Evolutionary conservation across 1,284 basidiomycete species (phyloP), one percentile per base, ranked within the genome.

Genomic region (Trichosporon inkin): DNA sequence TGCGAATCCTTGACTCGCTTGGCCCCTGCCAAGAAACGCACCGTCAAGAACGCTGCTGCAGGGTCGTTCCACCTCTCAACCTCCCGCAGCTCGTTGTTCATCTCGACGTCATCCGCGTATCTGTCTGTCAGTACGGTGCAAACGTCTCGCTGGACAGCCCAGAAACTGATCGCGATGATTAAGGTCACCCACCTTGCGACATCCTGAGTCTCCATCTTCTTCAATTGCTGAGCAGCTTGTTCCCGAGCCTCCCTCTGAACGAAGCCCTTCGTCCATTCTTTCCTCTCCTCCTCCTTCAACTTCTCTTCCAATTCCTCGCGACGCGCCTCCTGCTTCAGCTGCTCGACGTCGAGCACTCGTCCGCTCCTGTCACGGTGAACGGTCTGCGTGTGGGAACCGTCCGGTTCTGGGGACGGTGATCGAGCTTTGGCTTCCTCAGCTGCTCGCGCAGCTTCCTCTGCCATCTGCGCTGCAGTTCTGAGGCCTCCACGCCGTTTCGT

Each of bases 261-360:
- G 35, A 96, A 72, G 22, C 96, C 96, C 77, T 94, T 97, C 0
- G 89, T 90, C 96, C 96, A 99, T 73, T 94, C 89, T 87, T 93
- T 89, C 80, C 92, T 92, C 75, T 87, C 83, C 56, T 87, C 88
- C 71, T 93, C 90, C 74, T 86, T 87, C 77, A 92, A 87, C 74
- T 91, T 86, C 62, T 83, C 80, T 72, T 90, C 88, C 24, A 88
- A 82, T 72, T 92, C 90, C 72, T 84, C 77, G 65, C 85, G 79
- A 52, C 87, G 87, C 37, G 90, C 89, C 68, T 94, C 91, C 16
- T 88, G 92, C 54, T 84, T 84, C 39, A 88, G 88, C 0, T 88
- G 84, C 71, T 89, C 89, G 52, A 90, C 85, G 70, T 99, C 92
- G 57, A 99, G 90, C 78, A 89, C 88, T 67, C 88, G 84, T 17